These are phyloP conservation scores for Apiotrichum gamsii DNA, from an alignment of 1,284 basidiomycete genomes.

Conservation along the genomic window DNA sequence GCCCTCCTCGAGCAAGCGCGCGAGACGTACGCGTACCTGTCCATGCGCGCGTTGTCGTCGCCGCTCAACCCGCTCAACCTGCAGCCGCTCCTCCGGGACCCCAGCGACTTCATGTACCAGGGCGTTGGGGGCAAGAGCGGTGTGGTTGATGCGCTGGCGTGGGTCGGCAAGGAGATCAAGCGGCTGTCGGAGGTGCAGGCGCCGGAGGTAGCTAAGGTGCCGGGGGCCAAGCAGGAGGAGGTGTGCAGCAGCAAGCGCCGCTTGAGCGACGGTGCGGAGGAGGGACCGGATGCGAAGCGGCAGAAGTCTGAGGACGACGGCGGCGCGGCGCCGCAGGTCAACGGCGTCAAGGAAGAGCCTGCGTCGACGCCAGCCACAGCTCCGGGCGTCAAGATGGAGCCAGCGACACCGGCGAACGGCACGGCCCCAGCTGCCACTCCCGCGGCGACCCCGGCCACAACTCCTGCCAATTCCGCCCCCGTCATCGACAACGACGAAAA, in stretches of 20 bases:
- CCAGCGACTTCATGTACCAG: constrained; percentile 31
- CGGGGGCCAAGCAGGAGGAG: neutral
- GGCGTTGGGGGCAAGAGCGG: constrained; percentile 33
- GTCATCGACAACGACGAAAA: constrained; percentile 7
- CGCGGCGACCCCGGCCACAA: neutral
- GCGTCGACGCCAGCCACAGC: no score
- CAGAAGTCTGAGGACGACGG: neutral
- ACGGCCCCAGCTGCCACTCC: constrained; percentile 9
- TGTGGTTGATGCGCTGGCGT: constrained; percentile 26
- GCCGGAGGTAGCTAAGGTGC: neutral
- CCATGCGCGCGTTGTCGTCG: constrained; percentile 24
- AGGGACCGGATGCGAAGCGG: neutral
- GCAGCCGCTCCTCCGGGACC: constrained; percentile 27
- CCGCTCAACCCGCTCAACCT: constrained; percentile 34
- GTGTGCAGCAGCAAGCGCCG: no score
- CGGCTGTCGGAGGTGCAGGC: constrained; percentile 2
- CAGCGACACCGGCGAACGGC: constrained; percentile 8
- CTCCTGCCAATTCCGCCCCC: neutral
- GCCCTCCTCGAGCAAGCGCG: constrained; percentile 1
- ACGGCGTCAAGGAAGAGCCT: no score
- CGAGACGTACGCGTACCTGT: constrained; percentile 22
- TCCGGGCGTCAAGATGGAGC: no score
- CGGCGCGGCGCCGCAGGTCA: no score
- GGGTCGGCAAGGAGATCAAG: constrained; percentile 27
- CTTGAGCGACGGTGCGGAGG: neutral